These are phyloP conservation scores for Pseudocercospora ulei DNA, from an alignment of 2,329 filamentous ascomycete species.

Conservation along the genomic window DNA sequence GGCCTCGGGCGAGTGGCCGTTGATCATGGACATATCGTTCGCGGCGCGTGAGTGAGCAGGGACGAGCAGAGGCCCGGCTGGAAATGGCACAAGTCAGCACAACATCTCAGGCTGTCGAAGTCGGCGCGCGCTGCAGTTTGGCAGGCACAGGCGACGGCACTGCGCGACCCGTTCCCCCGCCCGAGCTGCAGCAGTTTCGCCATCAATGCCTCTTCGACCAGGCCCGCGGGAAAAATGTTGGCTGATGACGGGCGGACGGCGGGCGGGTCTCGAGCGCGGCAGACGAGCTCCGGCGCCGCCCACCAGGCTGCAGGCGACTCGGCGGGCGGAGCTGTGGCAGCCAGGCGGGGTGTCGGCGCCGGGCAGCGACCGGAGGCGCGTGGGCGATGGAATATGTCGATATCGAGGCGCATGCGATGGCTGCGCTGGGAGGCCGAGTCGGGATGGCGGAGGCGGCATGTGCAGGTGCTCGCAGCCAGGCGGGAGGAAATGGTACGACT, in stretches of 20 bases:
- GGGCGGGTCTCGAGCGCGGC: conserved; percentile 24
- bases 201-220: conserved; percentile 29
- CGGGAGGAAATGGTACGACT: conserved; percentile 40
- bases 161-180: conserved; percentile 40
- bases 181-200: conserved; percentile 28
- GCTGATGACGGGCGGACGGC: conserved; percentile 25
- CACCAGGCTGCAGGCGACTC: conserved; percentile 14
- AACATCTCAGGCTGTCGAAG: conserved; percentile 26
- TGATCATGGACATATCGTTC: conserved; percentile 49
- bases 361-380: conserved; percentile 16
- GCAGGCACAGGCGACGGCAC: conserved; percentile 21
- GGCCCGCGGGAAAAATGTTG: conserved; percentile 36
- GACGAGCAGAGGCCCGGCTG: conserved; percentile 55
- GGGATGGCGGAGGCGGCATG: conserved; percentile 13
- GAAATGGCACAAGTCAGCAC: conserved; percentile 38
- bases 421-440: conserved; percentile 19
- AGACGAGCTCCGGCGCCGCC: conserved; percentile 18
- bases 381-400: conserved; percentile 27
- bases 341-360: conserved; percentile 18
- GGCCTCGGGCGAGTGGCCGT: conserved; percentile 55
- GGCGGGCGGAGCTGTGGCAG: conserved; percentile 11
- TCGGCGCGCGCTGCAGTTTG: conserved; percentile 32
- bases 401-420: conserved; percentile 26
- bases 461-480: conserved; percentile 22
- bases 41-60: conserved; percentile 48